Evolutionary conservation across 352 stramenopile species (phyloP), one percentile per base, ranked within the genome.

Genomic region (Thraustochytrium striatum): DNA sequence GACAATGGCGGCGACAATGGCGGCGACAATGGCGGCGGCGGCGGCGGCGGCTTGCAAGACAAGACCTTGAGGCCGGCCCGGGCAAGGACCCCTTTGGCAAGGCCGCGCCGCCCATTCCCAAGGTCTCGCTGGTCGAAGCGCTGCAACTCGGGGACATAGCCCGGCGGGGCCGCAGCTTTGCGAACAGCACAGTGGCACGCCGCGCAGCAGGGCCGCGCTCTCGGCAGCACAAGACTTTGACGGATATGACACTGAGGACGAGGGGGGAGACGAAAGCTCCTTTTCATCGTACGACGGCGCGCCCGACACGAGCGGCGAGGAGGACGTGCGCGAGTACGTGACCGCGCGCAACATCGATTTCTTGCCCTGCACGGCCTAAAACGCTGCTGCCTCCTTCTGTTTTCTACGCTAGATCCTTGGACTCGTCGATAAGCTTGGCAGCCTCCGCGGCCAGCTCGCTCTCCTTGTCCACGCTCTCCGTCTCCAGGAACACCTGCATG

Each of bases 401-500:
- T n/a, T n/a, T n/a, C 9, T 70, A 75, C 43, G 11, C 21, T 7
- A 75, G 30, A 25, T 72, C 65, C 11, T 30, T 43, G 44, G 65
- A 39, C 47, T 75, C 5, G 28, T 58, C 7, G 8, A 75, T 35
- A 32, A 75, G 50, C 32, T 58, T 43, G 11, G 25, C 36, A 8
- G 65, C 65, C 65, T 75, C 19, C 21, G 21, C 25, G 2, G 21
- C 25, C 19, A 75, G 39, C 32, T 58, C 65, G 35, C 30, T 38
- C 11, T 75, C 65, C 65, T 75, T 32, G 11, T 30, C 32, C n/a
- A 75, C 39, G 25, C 16, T 70, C 11, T 75, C 52, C 11, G 79
- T 57, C 36, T 70, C 57, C 19, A 80, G 61, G 41, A 80, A 72
- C 28, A 3, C 28, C 58, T 80, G 13, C 21, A 80, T 8, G 7